Evolutionary conservation across 257 asterid genomes (phyloP), one percentile per base, ranked within the genome.

Genomic region (Phtheirospermum japonicum): DNA sequence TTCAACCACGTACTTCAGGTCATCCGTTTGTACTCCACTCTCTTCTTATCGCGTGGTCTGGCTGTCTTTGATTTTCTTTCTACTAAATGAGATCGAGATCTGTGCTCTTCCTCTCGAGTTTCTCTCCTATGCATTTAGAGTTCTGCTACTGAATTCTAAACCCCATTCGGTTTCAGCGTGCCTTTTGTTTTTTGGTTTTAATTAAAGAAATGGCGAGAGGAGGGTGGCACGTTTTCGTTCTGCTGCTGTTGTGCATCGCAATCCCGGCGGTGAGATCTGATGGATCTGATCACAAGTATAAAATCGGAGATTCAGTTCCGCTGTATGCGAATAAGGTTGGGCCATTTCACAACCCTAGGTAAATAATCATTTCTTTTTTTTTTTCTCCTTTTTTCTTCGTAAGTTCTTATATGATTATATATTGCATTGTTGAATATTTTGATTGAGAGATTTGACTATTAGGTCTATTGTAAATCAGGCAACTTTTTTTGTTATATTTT

Each of bases 261-360:
- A 42, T 57, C 20, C 31, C 56, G 31, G 28, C 42, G 69, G 90
- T 63, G 64, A 77, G 82, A 61, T 78, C 95, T 31, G 89, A 83
- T 64, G 83, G 72, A 13, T 84, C 92, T 8, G 82, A 84, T 77
- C 95, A 86, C 58, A 79, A 63, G 67, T 86, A 77, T 81, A 84
- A 76, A 16, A 63, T 71, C 39, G 85, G 85, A 36, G 89, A 86
- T 53, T 43, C 71, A 11, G 92, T 86, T 40, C 87, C 92, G 57
- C 81, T 82, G 1, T 86, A 86, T 59, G 91, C 87, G 26, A 83
- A 84, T 19, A 84, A 86, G 69, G 92, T 86, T 58, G 89, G 92
- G 5, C 95, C 95, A 37, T 86, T 86, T 57, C 95, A 86, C 55
- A 86, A 86, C 66, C 90, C 94, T 50, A 85, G 94, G 94, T 85